phyloP scores from a whole-genome alignment of 345 rosid genomes.

The Sonneratia alba region DNA sequence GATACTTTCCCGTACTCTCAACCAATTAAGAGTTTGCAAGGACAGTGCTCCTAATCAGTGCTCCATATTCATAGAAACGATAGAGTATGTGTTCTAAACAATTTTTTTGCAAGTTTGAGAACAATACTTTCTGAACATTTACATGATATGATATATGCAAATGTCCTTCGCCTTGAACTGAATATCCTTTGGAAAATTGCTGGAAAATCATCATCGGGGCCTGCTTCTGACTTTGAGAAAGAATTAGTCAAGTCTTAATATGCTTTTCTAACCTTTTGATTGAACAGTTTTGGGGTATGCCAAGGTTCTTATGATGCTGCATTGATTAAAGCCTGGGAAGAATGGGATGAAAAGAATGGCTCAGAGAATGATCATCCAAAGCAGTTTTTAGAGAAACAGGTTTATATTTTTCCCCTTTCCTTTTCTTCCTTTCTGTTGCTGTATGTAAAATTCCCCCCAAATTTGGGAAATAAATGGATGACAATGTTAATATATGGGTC shows the following conservation, averaged over 20 bases:
- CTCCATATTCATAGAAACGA: constrained; percentile 58
- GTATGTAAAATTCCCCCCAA: background rate
- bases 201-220: background rate
- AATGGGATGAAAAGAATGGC: constrained; percentile 71
- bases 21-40: constrained; percentile 38
- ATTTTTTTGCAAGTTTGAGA: background rate
- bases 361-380: constrained; percentile 92
- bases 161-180: background rate
- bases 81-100: constrained; percentile 50
- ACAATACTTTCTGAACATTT: background rate
- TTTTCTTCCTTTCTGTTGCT: background rate
- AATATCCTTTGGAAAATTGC: background rate
- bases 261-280: constrained; percentile 7
- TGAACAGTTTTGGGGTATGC: constrained; percentile 68
- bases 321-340: constrained; percentile 81
- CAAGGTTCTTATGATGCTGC: constrained; percentile 68
- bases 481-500: no score
- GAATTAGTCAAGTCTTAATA: background rate
- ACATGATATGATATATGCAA: background rate
- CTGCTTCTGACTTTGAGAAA: background rate
- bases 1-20: constrained; percentile 68
- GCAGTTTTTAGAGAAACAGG: constrained; percentile 75
- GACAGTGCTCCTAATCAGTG: constrained; percentile 38
- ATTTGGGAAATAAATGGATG: background rate
- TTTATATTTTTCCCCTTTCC: constrained; percentile 11